Evolutionary conservation across 2,329 filamentous ascomycete species (phyloP).

Genomic region (Aspergillus sp.): DNA sequence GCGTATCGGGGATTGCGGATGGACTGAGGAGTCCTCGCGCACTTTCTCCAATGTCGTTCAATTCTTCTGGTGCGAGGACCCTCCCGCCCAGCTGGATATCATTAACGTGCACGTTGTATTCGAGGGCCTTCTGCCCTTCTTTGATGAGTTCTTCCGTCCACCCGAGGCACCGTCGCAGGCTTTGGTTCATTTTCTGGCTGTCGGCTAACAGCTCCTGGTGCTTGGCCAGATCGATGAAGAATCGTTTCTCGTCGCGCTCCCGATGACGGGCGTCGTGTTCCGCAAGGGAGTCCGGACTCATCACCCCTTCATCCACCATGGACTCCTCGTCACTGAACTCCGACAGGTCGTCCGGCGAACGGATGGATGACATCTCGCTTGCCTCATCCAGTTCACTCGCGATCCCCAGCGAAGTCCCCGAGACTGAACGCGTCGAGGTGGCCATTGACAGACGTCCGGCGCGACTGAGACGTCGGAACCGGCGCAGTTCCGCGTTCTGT

Average conservation of each 20-base stretch:
- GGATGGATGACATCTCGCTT: conserved; percentile 28
- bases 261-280: conserved; percentile 52
- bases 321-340: conserved; percentile 40
- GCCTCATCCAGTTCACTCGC: conserved; percentile 44
- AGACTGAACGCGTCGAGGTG: conserved; percentile 45
- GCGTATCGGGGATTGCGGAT: not conserved
- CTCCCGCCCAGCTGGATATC: conserved; percentile 81
- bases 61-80: conserved; percentile 69
- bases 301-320: conserved; percentile 34
- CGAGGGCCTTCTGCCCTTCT: conserved; percentile 82
- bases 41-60: conserved; percentile 33
- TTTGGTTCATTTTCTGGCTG: conserved; percentile 93
- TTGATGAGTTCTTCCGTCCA: conserved; percentile 89
- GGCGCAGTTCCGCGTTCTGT: conserved; percentile 81
- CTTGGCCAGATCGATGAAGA: conserved; percentile 81
- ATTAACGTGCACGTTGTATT: conserved; percentile 73
- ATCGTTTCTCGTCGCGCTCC: conserved; percentile 74
- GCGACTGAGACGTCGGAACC: conserved; percentile 81
- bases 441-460: conserved; percentile 69
- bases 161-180: conserved; percentile 80
- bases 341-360: conserved; percentile 35
- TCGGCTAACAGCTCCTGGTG: conserved; percentile 86
- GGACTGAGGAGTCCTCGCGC: conserved; percentile 34
- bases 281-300: conserved; percentile 32
- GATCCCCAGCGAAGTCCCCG: conserved; percentile 44